Conservation (phyloP, 352 stramenopile genomes). For the Globisporangium takayamanum region DNA sequence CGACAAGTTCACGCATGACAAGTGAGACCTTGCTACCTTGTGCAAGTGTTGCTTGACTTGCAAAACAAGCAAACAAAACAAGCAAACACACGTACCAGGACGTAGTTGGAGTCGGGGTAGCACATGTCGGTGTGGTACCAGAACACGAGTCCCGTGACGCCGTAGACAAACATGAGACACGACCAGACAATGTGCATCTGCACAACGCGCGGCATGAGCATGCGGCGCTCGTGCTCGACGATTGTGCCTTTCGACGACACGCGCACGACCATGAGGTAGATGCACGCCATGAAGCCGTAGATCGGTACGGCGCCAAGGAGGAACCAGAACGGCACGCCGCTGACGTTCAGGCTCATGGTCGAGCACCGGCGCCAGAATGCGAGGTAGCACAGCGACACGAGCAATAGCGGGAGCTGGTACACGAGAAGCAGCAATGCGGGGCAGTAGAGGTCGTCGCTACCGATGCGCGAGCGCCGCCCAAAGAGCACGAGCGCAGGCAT, state of each 20-base stretch:
- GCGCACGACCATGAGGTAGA: slow-evolving; percentile 85
- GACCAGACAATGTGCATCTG: slow-evolving; percentile 77
- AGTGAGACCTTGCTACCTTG: neutral
- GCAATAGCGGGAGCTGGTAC: slow-evolving; percentile 67
- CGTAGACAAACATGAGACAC: slow-evolving; percentile 53
- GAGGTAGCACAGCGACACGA: slow-evolving; percentile 59
- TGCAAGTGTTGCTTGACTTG: neutral
- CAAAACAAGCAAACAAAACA: neutral
- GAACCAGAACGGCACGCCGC: slow-evolving; percentile 78
- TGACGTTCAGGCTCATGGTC: slow-evolving; percentile 45
- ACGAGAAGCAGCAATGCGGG: slow-evolving; percentile 68
- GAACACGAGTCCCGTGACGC: slow-evolving; percentile 45
- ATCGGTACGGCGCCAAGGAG: slow-evolving; percentile 55
- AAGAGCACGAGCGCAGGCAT: slow-evolving; percentile 86
- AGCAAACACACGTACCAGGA: slow-evolving; percentile 36
- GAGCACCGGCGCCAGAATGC: slow-evolving; percentile 59
- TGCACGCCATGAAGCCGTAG: slow-evolving; percentile 73
- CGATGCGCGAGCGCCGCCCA: slow-evolving; percentile 71
- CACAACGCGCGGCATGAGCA: slow-evolving; percentile 80
- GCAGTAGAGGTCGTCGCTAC: slow-evolving; percentile 84
- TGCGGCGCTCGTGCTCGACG: slow-evolving; percentile 77
- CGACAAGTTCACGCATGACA: neutral
- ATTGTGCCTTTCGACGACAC: slow-evolving; percentile 82
- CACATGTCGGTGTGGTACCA: slow-evolving; percentile 73
- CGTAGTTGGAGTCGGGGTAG: slow-evolving; percentile 63